Evolutionary conservation across 108 stramenopile species (phyloP).

Genomic region (Cyclotella sp.): DNA sequence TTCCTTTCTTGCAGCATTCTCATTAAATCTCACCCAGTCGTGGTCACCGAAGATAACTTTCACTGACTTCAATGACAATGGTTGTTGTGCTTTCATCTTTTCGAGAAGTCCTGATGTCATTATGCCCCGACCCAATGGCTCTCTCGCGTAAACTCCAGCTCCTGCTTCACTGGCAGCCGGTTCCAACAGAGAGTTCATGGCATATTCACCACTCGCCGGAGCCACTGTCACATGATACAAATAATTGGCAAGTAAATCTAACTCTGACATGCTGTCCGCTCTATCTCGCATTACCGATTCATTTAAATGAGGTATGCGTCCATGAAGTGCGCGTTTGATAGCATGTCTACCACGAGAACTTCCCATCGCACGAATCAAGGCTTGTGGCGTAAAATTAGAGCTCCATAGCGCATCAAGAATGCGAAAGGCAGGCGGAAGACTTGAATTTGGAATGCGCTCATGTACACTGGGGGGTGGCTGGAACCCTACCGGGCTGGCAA

Average conservation of each 20-base stretch:
- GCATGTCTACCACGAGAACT: constrained; percentile 41
- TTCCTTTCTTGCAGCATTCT: constrained; percentile 43
- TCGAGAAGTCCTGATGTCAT: constrained; percentile 23
- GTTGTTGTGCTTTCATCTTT: background rate
- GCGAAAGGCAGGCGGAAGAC: constrained; percentile 43
- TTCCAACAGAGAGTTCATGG: constrained; percentile 56
- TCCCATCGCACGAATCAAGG: constrained; percentile 50
- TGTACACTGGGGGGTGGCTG: constrained; percentile 31
- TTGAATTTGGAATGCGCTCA: constrained; percentile 28
- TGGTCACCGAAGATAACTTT: constrained; percentile 56
- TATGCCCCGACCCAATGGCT: constrained; percentile 47
- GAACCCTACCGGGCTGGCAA: constrained; percentile 60
- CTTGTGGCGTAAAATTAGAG: constrained; percentile 57
- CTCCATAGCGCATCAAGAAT: constrained; percentile 58
- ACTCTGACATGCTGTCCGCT: constrained; percentile 13
- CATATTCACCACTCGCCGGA: constrained; percentile 58
- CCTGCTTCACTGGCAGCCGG: constrained; percentile 46
- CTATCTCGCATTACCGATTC: background rate
- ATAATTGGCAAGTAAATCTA: constrained; percentile 54
- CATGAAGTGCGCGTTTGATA: constrained; percentile 41
- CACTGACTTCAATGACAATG: constrained; percentile 33
- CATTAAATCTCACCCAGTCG: constrained; percentile 60
- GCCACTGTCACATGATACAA: constrained; percentile 61
- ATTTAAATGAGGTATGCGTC: constrained; percentile 53
- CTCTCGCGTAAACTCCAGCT: constrained; percentile 50